These are phyloP conservation scores for Aphanocladium album DNA, from an alignment of 2,329 filamentous ascomycete genomes.

Conservation along the genomic window DNA sequence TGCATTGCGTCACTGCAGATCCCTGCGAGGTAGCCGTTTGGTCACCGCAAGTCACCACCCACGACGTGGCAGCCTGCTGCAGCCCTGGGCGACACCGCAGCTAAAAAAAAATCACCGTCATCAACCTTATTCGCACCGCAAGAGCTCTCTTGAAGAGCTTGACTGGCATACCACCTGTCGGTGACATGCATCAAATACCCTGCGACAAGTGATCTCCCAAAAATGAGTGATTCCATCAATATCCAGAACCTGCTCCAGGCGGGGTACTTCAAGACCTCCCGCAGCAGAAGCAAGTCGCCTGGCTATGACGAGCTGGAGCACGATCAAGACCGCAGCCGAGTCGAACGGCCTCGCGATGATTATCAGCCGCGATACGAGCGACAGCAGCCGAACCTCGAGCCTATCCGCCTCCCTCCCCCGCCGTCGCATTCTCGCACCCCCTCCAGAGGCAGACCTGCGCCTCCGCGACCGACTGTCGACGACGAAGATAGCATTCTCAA, in stretches of 20 bases:
- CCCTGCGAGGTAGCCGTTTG: background rate
- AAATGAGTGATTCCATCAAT: constrained; percentile 40
- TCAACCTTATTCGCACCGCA: background rate
- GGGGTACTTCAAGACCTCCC: constrained; percentile 46
- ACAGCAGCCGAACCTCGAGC: background rate
- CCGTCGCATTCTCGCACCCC: background rate
- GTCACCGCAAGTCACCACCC: constrained; percentile 2
- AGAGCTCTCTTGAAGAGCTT: background rate
- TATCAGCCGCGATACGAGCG: constrained; percentile 1
- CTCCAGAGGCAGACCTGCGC: constrained; percentile 22
- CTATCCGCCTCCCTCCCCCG: constrained; percentile 10
- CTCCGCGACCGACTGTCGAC: constrained; percentile 63
- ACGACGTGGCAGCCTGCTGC: background rate
- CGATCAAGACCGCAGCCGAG: background rate
- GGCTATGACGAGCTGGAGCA: background rate
- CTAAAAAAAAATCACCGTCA: background rate
- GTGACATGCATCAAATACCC: constrained; percentile 11
- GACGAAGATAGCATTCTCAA: constrained; percentile 61
- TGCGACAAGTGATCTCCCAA: constrained; percentile 19
- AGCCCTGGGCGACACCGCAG: background rate
- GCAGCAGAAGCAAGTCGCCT: constrained; percentile 23
- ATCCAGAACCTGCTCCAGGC: constrained; percentile 44
- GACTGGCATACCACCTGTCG: background rate
- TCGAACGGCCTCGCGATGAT: background rate
- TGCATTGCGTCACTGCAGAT: constrained; percentile 8